Evolutionary conservation across 345 rosid species (phyloP), one percentile per base, ranked within the genome.

Genomic region (Pistacia vera): DNA sequence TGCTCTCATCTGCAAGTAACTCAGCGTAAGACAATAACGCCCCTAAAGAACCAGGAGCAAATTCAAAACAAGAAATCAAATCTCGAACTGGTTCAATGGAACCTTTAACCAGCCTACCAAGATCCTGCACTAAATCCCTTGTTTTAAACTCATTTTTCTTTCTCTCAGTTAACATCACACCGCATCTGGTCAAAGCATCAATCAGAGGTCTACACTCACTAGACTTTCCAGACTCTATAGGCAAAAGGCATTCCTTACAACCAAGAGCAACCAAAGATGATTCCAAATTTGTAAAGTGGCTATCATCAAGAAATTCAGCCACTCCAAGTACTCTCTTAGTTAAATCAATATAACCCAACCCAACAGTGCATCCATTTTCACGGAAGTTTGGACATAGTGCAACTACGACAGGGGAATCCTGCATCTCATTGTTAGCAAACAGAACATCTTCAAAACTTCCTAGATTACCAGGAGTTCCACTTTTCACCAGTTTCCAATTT

Each of bases 401-500:
- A 73, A 91, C 93, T 30, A 93, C 84, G 73, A 87, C 97, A 61
- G 97, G 98, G 3, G 97, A 83, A 79, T 91, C 98, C 86, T 88
- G 94, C 99, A 96, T 96, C 68, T 96, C 99, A 78, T 90, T 85
- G 88, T 91, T 96, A 66, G 97, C 93, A 83, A 96, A 96, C 64
- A 96, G 80, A 85, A 96, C 86, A 85, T 96, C 99, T 85, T 96
- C 99, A 81, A 93, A 96, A 82, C 94, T 90, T 8, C 98, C 97
- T 11, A 96, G 83, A 89, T 92, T 93, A 73, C 98, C 99, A 75
- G 98, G 99, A 79, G 93, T 90, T 58, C 92, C 99, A 56, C 87
- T 86, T 82, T 87, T 96, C 74, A 89, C 85, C 70, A 93, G 82
- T 75, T 87, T 92, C 98, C 99, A 96, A 70, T 93, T 90, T 61